Percentiles rank a stretch among this genome's conserved stretches.
Conservation (phyloP, 202 grass and related monocot species). For the Musa balbisiana region DNA sequence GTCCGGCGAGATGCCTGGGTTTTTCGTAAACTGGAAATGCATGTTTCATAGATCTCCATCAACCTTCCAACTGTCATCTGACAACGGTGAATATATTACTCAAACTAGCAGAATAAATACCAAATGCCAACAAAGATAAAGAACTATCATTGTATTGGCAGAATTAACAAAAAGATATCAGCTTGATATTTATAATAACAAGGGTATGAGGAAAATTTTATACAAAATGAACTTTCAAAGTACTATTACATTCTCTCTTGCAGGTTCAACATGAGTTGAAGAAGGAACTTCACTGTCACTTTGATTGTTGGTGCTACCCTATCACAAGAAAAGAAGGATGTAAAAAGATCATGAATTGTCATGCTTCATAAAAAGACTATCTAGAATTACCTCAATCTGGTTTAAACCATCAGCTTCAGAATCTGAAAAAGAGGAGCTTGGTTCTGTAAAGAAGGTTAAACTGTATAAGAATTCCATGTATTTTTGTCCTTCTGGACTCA, state of each 20-base stretch:
- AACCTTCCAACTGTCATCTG: slow-evolving; percentile 85
- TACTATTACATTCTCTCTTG: slow-evolving; percentile 71
- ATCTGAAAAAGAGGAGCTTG: slow-evolving; percentile 40
- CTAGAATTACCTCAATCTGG: slow-evolving; percentile 47
- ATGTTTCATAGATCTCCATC: slow-evolving; percentile 81
- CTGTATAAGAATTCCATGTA: neutral
- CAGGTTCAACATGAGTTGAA: slow-evolving; percentile 22
- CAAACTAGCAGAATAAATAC: slow-evolving; percentile 5
- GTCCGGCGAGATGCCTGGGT: slow-evolving; percentile 60
- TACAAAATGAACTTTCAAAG: slow-evolving; percentile 4
- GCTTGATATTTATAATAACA: neutral
- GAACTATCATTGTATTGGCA: neutral
- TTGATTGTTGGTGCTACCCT: slow-evolving; percentile 43
- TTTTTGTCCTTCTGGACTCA: neutral
- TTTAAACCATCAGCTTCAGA: slow-evolving; percentile 45
- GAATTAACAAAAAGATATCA: neutral
- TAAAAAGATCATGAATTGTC: neutral
- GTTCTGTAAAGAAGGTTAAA: slow-evolving; percentile 4
- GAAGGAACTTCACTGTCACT: slow-evolving; percentile 43
- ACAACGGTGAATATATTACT: slow-evolving; percentile 15
- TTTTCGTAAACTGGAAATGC: slow-evolving; percentile 53
- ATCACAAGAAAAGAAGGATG: slow-evolving; percentile 32
- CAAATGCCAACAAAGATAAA: neutral
- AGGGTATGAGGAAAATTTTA: neutral
- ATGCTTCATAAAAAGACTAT: slow-evolving; percentile 2